A percentile compares a stretch with the other conserved stretches of the same genome.
phyloP scores from a whole-genome alignment of 116 monocot species.

The Phalaenopsis hybrid region DNA sequence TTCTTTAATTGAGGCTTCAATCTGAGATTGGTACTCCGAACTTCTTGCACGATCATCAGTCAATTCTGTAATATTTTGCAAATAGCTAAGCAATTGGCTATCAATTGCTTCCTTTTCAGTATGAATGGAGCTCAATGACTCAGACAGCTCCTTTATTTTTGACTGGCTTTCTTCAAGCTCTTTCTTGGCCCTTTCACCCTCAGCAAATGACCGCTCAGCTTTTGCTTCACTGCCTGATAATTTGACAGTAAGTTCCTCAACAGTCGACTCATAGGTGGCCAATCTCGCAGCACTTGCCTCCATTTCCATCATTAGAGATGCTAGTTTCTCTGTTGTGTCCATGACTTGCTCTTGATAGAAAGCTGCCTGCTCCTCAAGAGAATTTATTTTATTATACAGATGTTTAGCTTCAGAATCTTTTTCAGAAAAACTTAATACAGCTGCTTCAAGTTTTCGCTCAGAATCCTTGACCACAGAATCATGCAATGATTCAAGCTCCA shows the following conservation, averaged over 20 bases:
- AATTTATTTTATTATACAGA: conserved; percentile 36
- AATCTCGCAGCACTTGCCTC: conserved; percentile 31
- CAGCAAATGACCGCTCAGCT: conserved; percentile 33
- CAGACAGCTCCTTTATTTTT: conserved; percentile 58
- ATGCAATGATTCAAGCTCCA: conserved; percentile 52
- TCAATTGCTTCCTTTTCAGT: conserved; percentile 58
- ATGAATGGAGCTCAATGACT: conserved; percentile 32
- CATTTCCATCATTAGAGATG: conserved; percentile 40
- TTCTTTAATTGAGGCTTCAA: conserved; percentile 50
- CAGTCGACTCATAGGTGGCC: conserved; percentile 17
- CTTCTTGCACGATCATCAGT: conserved; percentile 49
- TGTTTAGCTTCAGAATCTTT: conserved; percentile 59
- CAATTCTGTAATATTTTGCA: conserved; percentile 40
- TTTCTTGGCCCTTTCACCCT: conserved; percentile 60
- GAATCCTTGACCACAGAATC: conserved; percentile 50
- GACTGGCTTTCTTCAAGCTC: conserved; percentile 48
- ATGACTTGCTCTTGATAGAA: conserved; percentile 30
- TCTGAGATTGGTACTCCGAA: conserved; percentile 44
- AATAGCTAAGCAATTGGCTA: conserved; percentile 43
- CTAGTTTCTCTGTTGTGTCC: conserved; percentile 35
- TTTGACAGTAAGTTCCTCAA: conserved; percentile 46
- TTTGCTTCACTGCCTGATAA: conserved; percentile 32
- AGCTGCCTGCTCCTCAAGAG: conserved; percentile 34
- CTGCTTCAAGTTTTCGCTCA: conserved; percentile 59
- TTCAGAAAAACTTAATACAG: conserved; percentile 26